A percentile compares a stretch with the other conserved stretches of the same genome.
phyloP scores from a whole-genome alignment of 1,284 basidiomycete genomes.

The Pisolithus thermaeus region DNA sequence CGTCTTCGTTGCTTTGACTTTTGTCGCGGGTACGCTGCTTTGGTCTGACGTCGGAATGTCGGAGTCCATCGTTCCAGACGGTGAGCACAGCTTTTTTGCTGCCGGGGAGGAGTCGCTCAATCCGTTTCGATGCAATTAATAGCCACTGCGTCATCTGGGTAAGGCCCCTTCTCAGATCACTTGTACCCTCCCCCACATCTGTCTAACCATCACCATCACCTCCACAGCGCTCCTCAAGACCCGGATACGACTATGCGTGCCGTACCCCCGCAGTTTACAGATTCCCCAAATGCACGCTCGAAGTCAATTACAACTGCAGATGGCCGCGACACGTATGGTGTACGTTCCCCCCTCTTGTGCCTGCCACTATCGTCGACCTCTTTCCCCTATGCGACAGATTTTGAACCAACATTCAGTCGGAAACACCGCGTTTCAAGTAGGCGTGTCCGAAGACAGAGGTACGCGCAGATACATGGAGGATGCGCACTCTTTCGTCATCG shows the following conservation, averaged over 20 bases:
- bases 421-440: constrained; percentile 69
- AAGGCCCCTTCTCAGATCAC: not conserved
- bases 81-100: constrained; percentile 4
- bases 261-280: constrained; percentile 21
- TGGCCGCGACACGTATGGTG: constrained; percentile 68
- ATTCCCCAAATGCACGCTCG: constrained; percentile 60
- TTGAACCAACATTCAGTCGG: constrained; percentile 55
- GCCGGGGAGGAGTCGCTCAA: not conserved
- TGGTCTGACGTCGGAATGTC: constrained; percentile 3
- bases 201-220: not conserved
- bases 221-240: not conserved
- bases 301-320: constrained; percentile 71
- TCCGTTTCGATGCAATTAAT: not conserved
- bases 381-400: constrained; percentile 32
- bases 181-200: not conserved
- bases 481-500: constrained; percentile 92
- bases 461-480: constrained; percentile 96
- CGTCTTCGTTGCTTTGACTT: not conserved
- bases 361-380: constrained; percentile 1
- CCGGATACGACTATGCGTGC: constrained; percentile 13
- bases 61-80: constrained; percentile 1
- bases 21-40: not conserved
- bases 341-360: constrained; percentile 33
- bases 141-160: constrained; percentile 5
- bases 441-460: constrained; percentile 89